Percentiles rank a stretch among this genome's conserved stretches.
Conservation (phyloP, 1,284 basidiomycete species). For the Serendipita sp. region DNA sequence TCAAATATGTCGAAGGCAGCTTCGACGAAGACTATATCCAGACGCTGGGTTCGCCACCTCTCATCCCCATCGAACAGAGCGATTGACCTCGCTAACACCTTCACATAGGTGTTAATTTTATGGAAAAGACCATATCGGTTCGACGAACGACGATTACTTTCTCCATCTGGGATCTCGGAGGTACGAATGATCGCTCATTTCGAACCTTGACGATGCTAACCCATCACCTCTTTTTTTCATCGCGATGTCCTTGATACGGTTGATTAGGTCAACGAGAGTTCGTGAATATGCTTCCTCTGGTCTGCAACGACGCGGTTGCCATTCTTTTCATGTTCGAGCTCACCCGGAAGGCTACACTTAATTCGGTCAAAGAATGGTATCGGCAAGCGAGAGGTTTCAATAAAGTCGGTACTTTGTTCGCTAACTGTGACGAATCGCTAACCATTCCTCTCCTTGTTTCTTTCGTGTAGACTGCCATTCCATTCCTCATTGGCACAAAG, state of each 20-base stretch:
- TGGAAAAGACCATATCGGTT: slow-evolving; percentile 98
- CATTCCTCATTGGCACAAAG: slow-evolving; percentile 93
- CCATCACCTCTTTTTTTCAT: not conserved
- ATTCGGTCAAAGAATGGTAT: slow-evolving; percentile 99
- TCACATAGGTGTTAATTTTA: slow-evolving; percentile 82
- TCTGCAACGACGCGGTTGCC: slow-evolving; percentile 96
- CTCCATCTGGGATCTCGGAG: slow-evolving; percentile 98
- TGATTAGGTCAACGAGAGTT: slow-evolving; percentile 74
- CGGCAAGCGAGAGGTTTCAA: slow-evolving; percentile 96
- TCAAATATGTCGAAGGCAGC: slow-evolving; percentile 94
- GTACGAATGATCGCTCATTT: slow-evolving; percentile 12
- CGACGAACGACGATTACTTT: slow-evolving; percentile 97
- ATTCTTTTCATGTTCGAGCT: slow-evolving; percentile 99
- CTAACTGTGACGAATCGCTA: slow-evolving; percentile 3
- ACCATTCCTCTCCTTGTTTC: not conserved
- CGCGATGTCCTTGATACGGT: not conserved
- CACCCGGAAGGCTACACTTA: slow-evolving; percentile 88
- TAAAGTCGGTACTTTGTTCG: slow-evolving; percentile 50
- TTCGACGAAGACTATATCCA: slow-evolving; percentile 99
- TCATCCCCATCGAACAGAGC: not conserved
- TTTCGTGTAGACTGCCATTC: slow-evolving; percentile 75
- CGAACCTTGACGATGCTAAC: not conserved
- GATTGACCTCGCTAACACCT: not conserved
- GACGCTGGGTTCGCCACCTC: slow-evolving; percentile 56
- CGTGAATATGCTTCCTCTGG: slow-evolving; percentile 95